Base-by-base conservation (phyloP, 2,329 filamentous ascomycete genomes). In the Xylariaceae sp. region DNA sequence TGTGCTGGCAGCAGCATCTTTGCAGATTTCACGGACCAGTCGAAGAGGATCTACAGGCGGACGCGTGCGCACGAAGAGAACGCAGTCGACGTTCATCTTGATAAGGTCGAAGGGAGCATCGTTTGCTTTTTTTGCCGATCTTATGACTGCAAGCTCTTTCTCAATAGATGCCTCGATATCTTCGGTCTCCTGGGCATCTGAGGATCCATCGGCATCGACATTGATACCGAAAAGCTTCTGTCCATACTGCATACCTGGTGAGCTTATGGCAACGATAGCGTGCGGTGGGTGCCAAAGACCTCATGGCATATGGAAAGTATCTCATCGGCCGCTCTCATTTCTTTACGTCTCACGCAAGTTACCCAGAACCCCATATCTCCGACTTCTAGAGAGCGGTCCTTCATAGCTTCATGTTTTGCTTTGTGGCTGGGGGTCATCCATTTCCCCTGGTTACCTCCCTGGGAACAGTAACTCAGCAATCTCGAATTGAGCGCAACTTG, bases 351-450 rank as follows among this genome's bases (percentile, higher is more conserved):
- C 45, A 87, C 84, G 68, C 88, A 92, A 0, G 89, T 92, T 23
- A 87, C 86, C 88, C 88, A 93, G 53, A 93, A 85, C 4, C 89
- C 89, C 46, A 80, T 76, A 64, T 92, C 87, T 4, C 88, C 88
- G 4, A 86, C 76, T 62, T 89, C 82, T 41, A 92, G 72, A 10
- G 71, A 67, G 32, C 72, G 72, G 55, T 72, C 69, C 44, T 73
- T 67, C 11, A 65, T 23, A 24, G 64, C 69, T 16, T 74, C 73
- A 36, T 75, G 61, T 65, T 80, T 85, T 27, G 74, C 72, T 63
- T 78, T 76, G 39, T 86, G 82, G 55, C 83, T 79, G 11, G 84
- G 74, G 21, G 84, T 87, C 65, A 81, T 79, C 84, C 84, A 87
- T 67, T 78, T 82, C 9, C 82, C 82, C 53, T 73, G 73, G 50